Percentiles rank a stretch among this genome's conserved stretches.
These are phyloP conservation scores for Hyaloscypha hepaticicola DNA, from an alignment of 495 filamentous ascomycete genomes.

Conservation along the genomic window DNA sequence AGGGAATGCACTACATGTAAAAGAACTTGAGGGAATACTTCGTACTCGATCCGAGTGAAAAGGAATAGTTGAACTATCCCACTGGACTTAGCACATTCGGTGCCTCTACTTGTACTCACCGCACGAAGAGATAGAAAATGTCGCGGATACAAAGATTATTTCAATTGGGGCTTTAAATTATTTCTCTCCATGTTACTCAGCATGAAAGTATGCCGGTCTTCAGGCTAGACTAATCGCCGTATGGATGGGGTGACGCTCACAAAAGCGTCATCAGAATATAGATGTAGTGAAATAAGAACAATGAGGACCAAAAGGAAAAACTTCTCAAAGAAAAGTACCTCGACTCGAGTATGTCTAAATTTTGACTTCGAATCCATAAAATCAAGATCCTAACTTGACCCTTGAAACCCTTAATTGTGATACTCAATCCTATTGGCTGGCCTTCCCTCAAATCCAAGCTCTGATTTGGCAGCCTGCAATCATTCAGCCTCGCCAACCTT, in stretches of 20 bases:
- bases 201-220: neutral
- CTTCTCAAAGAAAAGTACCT: neutral
- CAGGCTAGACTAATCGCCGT: too few species aligned
- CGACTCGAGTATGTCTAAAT: neutral
- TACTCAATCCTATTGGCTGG: neutral
- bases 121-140: too few species aligned
- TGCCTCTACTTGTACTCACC: too few species aligned
- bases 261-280: neutral
- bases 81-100: too few species aligned
- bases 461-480: constrained; percentile 1
- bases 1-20: too few species aligned
- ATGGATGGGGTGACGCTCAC: neutral
- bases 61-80: too few species aligned
- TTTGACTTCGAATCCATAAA: neutral
- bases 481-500: constrained; percentile 2
- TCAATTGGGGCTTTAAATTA: too few species aligned
- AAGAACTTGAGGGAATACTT: too few species aligned
- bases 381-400: neutral
- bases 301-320: neutral
- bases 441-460: neutral
- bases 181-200: neutral
- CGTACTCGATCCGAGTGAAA: too few species aligned
- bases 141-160: too few species aligned
- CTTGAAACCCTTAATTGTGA: neutral
- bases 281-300: neutral